These are phyloP conservation scores for Collariella sp. DNA, from an alignment of 495 filamentous ascomycete species.

Conservation along the genomic window DNA sequence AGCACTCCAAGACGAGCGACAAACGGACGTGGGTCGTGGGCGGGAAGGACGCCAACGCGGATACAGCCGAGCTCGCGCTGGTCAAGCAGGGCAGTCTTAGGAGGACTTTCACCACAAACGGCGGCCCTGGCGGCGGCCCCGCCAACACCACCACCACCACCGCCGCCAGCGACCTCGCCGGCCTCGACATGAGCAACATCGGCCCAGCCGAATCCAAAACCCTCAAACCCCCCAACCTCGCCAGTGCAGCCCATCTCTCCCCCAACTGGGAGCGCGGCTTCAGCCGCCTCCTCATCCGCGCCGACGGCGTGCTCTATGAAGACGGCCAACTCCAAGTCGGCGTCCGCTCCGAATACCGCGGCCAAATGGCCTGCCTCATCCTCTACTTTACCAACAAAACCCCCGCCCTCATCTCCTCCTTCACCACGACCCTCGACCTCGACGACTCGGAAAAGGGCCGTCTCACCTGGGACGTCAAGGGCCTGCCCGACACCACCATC, in stretches of 20 bases:
- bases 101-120: conserved; percentile 64
- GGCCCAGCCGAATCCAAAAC: conserved; percentile 47
- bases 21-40: conserved; percentile 95
- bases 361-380: conserved; percentile 87
- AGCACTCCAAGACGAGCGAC: conserved; percentile 81
- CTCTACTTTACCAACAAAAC: conserved; percentile 94
- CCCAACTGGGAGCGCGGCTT: conserved; percentile 93
- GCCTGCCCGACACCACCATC: conserved; percentile 77
- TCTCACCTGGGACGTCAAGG: conserved; percentile 75
- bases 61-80: conserved; percentile 69
- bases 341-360: conserved; percentile 86
- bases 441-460: conserved; percentile 59
- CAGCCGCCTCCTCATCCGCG: conserved; percentile 65
- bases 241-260: conserved; percentile 82
- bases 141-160: conserved; percentile 49
- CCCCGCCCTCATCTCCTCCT: conserved; percentile 67
- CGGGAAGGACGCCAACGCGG: conserved; percentile 83
- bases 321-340: conserved; percentile 92
- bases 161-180: conserved; percentile 57
- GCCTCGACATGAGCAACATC: conserved; percentile 63
- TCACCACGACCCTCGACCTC: conserved; percentile 85
- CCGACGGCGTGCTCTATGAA: conserved; percentile 88
- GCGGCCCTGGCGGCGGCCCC: conserved; percentile 46
- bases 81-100: conserved; percentile 76
- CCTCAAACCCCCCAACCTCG: conserved; percentile 66